These are phyloP conservation scores for Helicocarpus griseus DNA, from an alignment of 2,329 filamentous ascomycete genomes.

Conservation along the genomic window DNA sequence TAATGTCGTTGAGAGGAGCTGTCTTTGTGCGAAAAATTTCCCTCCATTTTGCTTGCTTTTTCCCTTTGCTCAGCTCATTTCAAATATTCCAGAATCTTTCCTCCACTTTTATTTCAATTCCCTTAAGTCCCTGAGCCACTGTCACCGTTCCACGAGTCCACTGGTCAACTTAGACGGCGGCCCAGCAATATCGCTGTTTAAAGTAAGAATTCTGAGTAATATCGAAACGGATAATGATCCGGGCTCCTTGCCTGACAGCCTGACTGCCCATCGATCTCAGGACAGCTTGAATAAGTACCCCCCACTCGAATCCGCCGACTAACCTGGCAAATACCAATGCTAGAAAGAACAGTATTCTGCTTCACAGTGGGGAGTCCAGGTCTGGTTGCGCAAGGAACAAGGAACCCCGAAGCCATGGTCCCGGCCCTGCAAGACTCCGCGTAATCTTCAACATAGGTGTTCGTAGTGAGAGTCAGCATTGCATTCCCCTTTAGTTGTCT, in stretches of 20 bases:
- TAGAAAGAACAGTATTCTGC: neutral
- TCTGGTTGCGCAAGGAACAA: neutral
- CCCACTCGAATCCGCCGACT: neutral
- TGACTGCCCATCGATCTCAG: neutral
- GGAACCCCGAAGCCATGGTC: neutral
- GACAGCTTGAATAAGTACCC: neutral
- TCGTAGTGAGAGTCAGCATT: neutral
- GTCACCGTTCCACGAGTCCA: neutral
- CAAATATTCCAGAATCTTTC: too few species aligned
- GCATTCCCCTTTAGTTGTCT: neutral
- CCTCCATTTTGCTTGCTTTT: neutral
- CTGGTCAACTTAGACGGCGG: neutral
- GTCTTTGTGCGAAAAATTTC: neutral
- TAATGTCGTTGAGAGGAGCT: neutral
- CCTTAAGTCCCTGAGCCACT: neutral
- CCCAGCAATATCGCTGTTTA: neutral
- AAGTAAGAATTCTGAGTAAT: neutral
- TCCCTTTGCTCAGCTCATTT: neutral
- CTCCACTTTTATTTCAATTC: neutral
- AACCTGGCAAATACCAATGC: neutral
- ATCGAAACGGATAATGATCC: neutral
- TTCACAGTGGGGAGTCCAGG: neutral
- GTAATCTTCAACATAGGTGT: neutral
- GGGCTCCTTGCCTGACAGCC: neutral
- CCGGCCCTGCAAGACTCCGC: neutral